phyloP scores from a whole-genome alignment of 371 early-diverging fungal species.

The Capniomyces stellatus region DNA sequence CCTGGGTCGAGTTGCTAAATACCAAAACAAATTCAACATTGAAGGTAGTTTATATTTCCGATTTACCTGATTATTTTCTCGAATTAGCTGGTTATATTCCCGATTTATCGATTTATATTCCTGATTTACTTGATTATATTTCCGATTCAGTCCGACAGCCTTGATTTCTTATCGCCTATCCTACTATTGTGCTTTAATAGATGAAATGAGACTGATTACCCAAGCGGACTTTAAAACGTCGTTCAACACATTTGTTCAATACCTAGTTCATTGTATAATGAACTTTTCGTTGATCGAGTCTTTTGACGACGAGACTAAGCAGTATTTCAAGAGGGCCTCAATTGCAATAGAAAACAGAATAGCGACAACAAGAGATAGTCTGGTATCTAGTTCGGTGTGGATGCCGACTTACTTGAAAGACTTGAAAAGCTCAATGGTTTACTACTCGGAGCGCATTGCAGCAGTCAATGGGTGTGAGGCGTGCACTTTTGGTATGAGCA shows the following conservation, averaged over 20 bases:
- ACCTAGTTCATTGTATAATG: background rate
- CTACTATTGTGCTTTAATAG: no score
- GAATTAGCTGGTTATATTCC: no score
- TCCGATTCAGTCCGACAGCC: no score
- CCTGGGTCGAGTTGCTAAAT: background rate
- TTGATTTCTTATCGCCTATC: no score
- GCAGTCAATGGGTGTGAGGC: background rate
- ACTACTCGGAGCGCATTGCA: background rate
- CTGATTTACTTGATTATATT: no score
- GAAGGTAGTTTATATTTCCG: no score
- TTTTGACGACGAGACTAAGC: background rate
- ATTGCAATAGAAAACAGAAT: background rate
- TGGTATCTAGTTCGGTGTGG: slow-evolving; percentile 3
- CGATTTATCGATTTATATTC: no score
- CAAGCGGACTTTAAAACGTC: background rate
- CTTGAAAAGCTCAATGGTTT: background rate
- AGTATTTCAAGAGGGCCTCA: background rate
- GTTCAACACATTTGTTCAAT: background rate
- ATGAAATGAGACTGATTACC: background rate
- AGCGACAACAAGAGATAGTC: background rate
- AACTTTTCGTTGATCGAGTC: background rate
- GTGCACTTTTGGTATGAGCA: background rate
- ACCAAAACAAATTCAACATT: background rate
- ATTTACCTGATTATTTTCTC: no score
- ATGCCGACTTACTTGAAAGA: background rate